Evolutionary conservation across 768 basidiomycete genomes (phyloP), one percentile per base, ranked within the genome.

Genomic region (Russula griseocarnosa): DNA sequence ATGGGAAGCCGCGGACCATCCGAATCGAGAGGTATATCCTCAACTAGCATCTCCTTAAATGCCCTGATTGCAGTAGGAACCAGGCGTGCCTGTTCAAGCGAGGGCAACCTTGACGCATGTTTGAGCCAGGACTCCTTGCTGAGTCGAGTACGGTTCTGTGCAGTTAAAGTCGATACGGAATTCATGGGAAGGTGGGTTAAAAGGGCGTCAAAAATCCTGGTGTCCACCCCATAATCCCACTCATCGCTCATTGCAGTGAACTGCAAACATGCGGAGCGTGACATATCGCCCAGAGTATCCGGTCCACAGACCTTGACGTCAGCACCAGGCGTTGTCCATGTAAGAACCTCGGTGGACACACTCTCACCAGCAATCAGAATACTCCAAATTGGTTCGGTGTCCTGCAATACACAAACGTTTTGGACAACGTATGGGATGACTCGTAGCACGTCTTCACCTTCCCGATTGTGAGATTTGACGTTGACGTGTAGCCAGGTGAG

Each of bases 281-380:
- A 6, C 10, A 5, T n/a, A 18, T 13, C 7, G n/a, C 11, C 1
- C 18, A n/a, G 5, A 5, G 16, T 7, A 16, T 5, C 0, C n/a
- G 5, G 22, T 16, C 20, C 26, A 4, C 0, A 0, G 5, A 32
- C 8, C 2, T 32, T 3, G 13, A 44, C 9, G 22, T 52, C 55
- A 6, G 6, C 28, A 42, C 24, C 60, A 13, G 64, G 60, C 20
- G 24, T 13, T 10, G 44, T 13, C 63, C 63, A 61, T 9, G 59
- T 24, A 9, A 50, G 13, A 1, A 61, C 18, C 11, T 52, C 16
- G 22, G 14, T 18, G 10, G 0, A 4, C 14, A 0, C 7, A 5
- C 1, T 20, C 18, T 7, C 4, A 9, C 16, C 40, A 7, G 3
- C 8, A 32, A 57, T 16, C 11, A 46, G 5, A 16, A 62, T 1